A percentile compares a stretch with the other conserved stretches of the same genome.
Conservation (phyloP, 2,329 filamentous ascomycete species). For the Colletotrichum echinochloae region DNA sequence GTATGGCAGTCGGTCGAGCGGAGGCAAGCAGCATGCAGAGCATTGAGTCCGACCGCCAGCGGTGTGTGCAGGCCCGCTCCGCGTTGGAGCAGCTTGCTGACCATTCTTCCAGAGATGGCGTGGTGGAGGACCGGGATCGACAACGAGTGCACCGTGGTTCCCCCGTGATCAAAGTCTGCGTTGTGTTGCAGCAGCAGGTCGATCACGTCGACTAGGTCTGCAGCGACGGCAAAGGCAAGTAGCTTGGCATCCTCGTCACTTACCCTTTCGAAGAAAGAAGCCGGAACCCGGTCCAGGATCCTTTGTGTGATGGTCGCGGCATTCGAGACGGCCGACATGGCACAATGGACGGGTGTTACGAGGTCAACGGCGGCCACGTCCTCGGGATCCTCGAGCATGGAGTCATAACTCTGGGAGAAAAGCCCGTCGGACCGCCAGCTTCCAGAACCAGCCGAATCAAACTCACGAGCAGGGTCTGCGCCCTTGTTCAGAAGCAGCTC, state of each 20-base stretch:
- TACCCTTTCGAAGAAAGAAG: background rate
- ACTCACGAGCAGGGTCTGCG: background rate
- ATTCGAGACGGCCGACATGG: constrained; percentile 3
- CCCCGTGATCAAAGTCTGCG: constrained; percentile 16
- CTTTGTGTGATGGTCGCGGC: background rate
- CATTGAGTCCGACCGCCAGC: constrained; percentile 17
- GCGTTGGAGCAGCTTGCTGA: constrained; percentile 3
- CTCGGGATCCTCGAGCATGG: background rate
- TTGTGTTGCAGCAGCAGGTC: constrained; percentile 3
- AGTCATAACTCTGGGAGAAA: background rate
- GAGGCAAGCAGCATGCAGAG: constrained; percentile 26
- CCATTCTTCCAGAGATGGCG: constrained; percentile 13
- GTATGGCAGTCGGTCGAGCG: constrained; percentile 8
- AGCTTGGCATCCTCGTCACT: background rate
- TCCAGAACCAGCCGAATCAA: background rate
- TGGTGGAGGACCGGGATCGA: constrained; percentile 15
- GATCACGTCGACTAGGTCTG: constrained; percentile 5
- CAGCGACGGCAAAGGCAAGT: constrained; percentile 17
- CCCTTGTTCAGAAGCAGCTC: background rate
- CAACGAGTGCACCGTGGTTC: background rate
- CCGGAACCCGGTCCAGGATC: background rate
- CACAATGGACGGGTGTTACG: constrained; percentile 7
- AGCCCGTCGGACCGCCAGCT: background rate
- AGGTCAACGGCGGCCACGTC: background rate
- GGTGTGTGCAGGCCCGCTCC: constrained; percentile 11